A percentile compares a stretch with the other conserved stretches of the same genome.
These are phyloP conservation scores for Acer yangbiense DNA, from an alignment of 345 rosid species.

Conservation along the genomic window DNA sequence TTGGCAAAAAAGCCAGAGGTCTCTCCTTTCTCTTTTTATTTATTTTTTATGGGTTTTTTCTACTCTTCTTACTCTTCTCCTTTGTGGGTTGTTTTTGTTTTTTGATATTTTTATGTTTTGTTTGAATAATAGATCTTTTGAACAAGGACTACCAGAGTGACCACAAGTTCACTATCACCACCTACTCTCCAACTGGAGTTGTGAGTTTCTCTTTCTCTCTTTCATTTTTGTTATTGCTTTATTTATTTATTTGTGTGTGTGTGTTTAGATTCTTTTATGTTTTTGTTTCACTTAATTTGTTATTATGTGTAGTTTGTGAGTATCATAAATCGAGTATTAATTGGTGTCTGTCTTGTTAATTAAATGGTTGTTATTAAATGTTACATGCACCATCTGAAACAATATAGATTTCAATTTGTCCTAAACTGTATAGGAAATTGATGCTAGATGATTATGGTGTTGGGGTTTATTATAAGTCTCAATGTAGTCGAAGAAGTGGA, in stretches of 20 bases:
- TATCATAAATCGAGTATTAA: background rate
- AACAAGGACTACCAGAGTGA: slow-evolving; percentile 94
- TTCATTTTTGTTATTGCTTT: background rate
- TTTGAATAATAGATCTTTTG: slow-evolving; percentile 59
- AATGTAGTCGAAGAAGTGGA: background rate
- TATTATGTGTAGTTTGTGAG: background rate
- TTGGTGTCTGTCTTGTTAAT: background rate
- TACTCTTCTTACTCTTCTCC: background rate
- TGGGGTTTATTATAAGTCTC: background rate
- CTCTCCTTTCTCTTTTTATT: background rate
- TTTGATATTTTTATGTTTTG: background rate
- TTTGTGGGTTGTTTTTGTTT: slow-evolving; percentile 14
- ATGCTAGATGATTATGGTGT: background rate
- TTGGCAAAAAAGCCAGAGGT: slow-evolving; percentile 96
- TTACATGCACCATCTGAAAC: background rate
- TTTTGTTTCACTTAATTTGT: background rate
- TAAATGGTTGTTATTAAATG: background rate
- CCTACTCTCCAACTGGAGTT: slow-evolving; percentile 79
- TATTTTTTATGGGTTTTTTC: slow-evolving; percentile 9
- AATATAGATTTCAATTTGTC: background rate
- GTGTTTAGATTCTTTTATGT: background rate
- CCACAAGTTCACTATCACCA: slow-evolving; percentile 85
- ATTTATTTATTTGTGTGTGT: no score
- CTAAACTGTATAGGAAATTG: background rate
- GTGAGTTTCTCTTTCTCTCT: slow-evolving; percentile 43